Conservation (phyloP, 2,329 filamentous ascomycete species). For the Diplodia seriata region DNA sequence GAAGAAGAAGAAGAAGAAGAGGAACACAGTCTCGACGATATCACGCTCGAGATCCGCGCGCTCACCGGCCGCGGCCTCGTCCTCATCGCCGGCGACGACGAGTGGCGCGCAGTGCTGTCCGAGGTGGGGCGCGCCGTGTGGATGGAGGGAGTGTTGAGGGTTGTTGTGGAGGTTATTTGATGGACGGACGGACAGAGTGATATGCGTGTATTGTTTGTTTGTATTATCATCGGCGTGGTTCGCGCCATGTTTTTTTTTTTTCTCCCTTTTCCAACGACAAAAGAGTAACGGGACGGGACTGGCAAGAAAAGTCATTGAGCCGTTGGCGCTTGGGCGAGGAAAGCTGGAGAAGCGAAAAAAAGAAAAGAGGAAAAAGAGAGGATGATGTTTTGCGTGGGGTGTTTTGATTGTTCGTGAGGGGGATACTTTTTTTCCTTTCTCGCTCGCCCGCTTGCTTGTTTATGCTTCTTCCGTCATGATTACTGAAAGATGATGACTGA, state of each 20-base stretch:
- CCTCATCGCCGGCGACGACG: slow-evolving; percentile 37
- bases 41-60: slow-evolving; percentile 39
- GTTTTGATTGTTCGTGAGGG: background rate
- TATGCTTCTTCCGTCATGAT: background rate
- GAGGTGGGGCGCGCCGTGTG: slow-evolving; percentile 43
- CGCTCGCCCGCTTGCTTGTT: background rate
- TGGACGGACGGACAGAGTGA: too few relatives aligned
- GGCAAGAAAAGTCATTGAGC: background rate
- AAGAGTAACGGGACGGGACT: background rate
- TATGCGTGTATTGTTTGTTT: background rate
- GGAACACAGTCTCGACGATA: slow-evolving; percentile 17
- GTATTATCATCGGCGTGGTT: background rate
- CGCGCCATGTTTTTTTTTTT: background rate
- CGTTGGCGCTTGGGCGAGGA: background rate
- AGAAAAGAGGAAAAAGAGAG: background rate
- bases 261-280: too few relatives aligned
- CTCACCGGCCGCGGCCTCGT: slow-evolving; percentile 39
- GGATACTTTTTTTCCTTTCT: background rate
- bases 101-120: slow-evolving; percentile 40
- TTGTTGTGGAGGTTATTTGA: slow-evolving; percentile 41
- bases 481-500: background rate
- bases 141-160: slow-evolving; percentile 42
- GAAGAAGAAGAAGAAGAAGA: background rate
- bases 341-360: background rate
- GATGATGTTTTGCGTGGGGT: background rate